These are phyloP conservation scores for Xylaria sp. DNA, from an alignment of 2,329 filamentous ascomycete species.

Conservation along the genomic window DNA sequence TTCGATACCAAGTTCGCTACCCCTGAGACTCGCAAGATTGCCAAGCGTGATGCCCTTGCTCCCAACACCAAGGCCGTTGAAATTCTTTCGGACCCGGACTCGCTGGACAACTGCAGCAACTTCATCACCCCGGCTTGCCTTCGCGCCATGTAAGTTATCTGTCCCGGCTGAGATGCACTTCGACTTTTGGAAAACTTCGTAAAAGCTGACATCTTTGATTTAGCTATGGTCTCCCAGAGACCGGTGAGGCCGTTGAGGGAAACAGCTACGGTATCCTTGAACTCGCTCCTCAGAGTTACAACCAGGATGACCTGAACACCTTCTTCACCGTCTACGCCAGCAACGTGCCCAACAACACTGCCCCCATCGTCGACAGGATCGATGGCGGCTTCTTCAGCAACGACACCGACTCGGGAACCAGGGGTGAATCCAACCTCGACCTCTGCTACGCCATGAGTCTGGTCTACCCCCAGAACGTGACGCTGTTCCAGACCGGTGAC, in stretches of 20 bases:
- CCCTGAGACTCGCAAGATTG: neutral
- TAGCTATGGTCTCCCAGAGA: conserved; percentile 5
- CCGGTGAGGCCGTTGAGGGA: conserved; percentile 1
- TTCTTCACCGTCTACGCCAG: conserved; percentile 9
- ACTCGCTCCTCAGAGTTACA: conserved; percentile 8
- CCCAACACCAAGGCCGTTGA: neutral
- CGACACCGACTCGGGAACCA: neutral
- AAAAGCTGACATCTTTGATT: neutral
- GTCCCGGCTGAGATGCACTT: neutral
- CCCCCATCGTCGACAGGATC: conserved; percentile 9
- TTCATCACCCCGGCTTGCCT: conserved; percentile 10
- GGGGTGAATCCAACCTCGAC: conserved; percentile 49
- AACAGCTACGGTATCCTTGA: conserved; percentile 13
- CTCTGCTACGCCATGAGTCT: conserved; percentile 50
- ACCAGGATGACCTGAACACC: conserved; percentile 7
- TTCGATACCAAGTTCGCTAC: conserved; percentile 6
- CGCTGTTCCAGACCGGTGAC: conserved; percentile 42
- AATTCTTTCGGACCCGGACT: neutral
- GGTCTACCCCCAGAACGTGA: conserved; percentile 47
- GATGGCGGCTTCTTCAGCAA: conserved; percentile 10
- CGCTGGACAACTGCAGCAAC: conserved; percentile 1
- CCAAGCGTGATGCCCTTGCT: neutral
- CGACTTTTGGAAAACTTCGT: neutral
- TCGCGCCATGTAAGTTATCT: conserved; percentile 9
- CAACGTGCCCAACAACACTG: conserved; percentile 7